Evolutionary conservation across 1,139 yeast genomes (phyloP).

Genomic region (Blastobotrys arbuscula): DNA sequence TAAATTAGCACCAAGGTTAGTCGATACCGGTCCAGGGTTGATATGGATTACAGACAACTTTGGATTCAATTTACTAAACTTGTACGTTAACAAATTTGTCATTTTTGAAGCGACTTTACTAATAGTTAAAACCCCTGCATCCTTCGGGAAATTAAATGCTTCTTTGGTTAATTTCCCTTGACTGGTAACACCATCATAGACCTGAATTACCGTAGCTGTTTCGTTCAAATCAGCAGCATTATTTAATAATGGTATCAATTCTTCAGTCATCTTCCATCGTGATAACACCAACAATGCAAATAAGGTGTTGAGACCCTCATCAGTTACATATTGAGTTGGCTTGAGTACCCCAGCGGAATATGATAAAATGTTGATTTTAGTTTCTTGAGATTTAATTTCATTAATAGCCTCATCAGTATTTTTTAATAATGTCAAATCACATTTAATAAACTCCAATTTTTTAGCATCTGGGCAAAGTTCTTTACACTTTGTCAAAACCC

Average conservation of each 20-base stretch:
- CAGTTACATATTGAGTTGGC: background rate
- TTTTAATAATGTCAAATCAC: background rate
- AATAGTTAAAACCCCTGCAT: background rate
- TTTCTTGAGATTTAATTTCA: background rate
- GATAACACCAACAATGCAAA: background rate
- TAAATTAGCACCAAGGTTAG: background rate
- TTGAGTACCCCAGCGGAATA: background rate
- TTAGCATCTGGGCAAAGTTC: background rate
- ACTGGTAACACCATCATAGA: background rate
- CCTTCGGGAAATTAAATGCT: background rate
- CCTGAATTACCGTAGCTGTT: background rate
- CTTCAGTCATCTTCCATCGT: background rate
- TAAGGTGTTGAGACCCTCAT: background rate
- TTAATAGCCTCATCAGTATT: background rate
- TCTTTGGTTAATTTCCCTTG: background rate
- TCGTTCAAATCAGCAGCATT: background rate
- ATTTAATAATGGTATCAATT: background rate
- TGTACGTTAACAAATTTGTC: background rate
- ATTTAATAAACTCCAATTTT: background rate
- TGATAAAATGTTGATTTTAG: background rate
- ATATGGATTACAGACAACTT: background rate
- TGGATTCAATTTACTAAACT: background rate
- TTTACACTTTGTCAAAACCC: slow-evolving; percentile 12
- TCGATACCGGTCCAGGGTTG: background rate
- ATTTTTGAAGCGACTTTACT: background rate